Percentiles rank a stretch among this genome's conserved stretches.
These are phyloP conservation scores for Botrytis squamosa DNA, from an alignment of 2,329 filamentous ascomycete species.

Conservation along the genomic window DNA sequence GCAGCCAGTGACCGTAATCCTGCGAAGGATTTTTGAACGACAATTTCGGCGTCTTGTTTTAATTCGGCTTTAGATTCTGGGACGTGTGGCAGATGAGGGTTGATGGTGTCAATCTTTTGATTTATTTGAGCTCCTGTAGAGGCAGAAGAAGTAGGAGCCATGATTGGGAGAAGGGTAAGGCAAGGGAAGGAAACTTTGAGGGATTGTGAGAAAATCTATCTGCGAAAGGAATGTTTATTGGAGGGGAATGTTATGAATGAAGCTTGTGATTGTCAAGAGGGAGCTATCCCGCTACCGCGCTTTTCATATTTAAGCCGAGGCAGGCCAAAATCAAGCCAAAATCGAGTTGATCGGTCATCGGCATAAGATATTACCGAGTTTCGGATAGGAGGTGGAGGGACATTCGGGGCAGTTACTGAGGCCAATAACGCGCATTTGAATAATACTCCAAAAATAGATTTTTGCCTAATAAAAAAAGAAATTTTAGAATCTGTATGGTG, in stretches of 20 bases:
- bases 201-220: neutral
- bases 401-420: neutral
- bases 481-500: too few species aligned
- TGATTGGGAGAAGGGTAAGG: neutral
- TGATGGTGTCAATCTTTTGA: conserved; percentile 33
- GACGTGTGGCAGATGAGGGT: conserved; percentile 37
- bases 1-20: conserved; percentile 80
- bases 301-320: conserved; percentile 17
- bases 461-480: too few species aligned
- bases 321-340: conserved; percentile 10
- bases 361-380: conserved; percentile 10
- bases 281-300: conserved; percentile 3
- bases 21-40: conserved; percentile 45
- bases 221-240: neutral
- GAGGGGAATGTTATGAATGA: neutral
- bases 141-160: conserved; percentile 17
- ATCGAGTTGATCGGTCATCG: neutral
- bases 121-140: conserved; percentile 34
- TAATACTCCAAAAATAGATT: too few species aligned
- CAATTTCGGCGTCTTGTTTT: conserved; percentile 36
- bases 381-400: conserved; percentile 10
- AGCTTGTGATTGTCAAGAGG: conserved; percentile 10
- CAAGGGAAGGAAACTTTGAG: neutral
- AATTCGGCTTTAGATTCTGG: conserved; percentile 39
- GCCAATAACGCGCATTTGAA: too few species aligned